Percentiles rank a stretch among this genome's conserved stretches.
phyloP scores from a whole-genome alignment of 441 rosid species.

The Arabidopsis hybrid region DNA sequence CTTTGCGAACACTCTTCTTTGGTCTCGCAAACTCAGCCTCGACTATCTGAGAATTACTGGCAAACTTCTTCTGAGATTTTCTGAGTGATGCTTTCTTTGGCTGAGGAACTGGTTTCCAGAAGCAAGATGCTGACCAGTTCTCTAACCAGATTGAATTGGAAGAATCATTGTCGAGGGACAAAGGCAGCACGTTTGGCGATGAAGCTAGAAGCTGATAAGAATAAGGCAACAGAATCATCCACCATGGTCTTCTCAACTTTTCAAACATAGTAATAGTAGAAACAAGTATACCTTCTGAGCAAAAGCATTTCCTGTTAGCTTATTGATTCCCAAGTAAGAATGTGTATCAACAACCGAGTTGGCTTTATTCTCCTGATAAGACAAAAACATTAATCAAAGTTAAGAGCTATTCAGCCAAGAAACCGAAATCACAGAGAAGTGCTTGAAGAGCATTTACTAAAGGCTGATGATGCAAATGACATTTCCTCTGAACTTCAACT shows the following conservation, averaged over 20 bases:
- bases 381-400: slow-evolving; percentile 5
- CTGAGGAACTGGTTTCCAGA: slow-evolving; percentile 79
- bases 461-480: slow-evolving; percentile 44
- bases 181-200: slow-evolving; percentile 70
- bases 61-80: slow-evolving; percentile 65
- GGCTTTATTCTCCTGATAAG: slow-evolving; percentile 54
- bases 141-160: slow-evolving; percentile 72
- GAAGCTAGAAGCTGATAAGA: slow-evolving; percentile 72
- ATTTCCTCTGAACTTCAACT: slow-evolving; percentile 53
- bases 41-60: slow-evolving; percentile 50
- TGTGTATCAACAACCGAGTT: slow-evolving; percentile 45
- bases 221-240: slow-evolving; percentile 14
- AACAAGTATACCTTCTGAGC: slow-evolving; percentile 69
- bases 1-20: slow-evolving; percentile 69
- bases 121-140: slow-evolving; percentile 74
- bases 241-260: slow-evolving; percentile 14
- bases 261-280: background rate
- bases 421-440: slow-evolving; percentile 9
- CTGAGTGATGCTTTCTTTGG: slow-evolving; percentile 56
- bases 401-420: slow-evolving; percentile 25
- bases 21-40: slow-evolving; percentile 68
- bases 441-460: slow-evolving; percentile 49
- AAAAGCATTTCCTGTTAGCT: slow-evolving; percentile 66
- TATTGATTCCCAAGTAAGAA: slow-evolving; percentile 53
- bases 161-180: slow-evolving; percentile 57